phyloP scores from a whole-genome alignment of 78 protist species.

The Ministeria vibrans region DNA sequence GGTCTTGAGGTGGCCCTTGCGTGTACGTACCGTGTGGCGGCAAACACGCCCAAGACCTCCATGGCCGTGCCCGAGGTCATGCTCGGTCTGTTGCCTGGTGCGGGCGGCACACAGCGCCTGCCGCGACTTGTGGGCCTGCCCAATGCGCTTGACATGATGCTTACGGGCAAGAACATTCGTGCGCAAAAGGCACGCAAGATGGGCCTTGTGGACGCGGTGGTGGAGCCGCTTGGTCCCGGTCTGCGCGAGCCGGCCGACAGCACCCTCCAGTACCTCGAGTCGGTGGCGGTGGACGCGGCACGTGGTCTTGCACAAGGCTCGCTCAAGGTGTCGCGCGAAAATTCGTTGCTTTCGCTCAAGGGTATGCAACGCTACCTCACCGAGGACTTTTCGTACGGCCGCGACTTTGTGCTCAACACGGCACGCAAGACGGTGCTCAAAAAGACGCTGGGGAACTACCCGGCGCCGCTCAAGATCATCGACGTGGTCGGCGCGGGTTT shows the following conservation, averaged over 20 bases:
- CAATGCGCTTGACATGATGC: conserved; percentile 50
- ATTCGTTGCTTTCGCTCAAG: conserved; percentile 1
- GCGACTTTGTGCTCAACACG: conserved; percentile 22
- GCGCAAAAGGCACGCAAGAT: conserved; percentile 27
- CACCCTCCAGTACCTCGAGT: conserved; percentile 13
- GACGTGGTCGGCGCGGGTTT: not conserved
- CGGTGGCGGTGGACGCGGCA: conserved; percentile 24
- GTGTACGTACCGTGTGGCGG: conserved; percentile 71
- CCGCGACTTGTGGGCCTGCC: conserved; percentile 66
- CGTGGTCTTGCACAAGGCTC: conserved; percentile 4
- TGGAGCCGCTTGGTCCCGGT: conserved; percentile 15
- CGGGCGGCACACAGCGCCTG: conserved; percentile 90
- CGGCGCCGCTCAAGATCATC: conserved; percentile 53
- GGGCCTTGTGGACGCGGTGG: conserved; percentile 44
- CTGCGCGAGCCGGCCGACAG: not conserved
- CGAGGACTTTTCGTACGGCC: conserved; percentile 27
- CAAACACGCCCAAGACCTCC: conserved; percentile 20
- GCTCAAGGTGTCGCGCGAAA: conserved; percentile 24
- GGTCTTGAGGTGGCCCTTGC: conserved; percentile 86
- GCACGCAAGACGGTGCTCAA: conserved; percentile 30
- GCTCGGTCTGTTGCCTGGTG: conserved; percentile 88
- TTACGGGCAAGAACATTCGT: conserved; percentile 38
- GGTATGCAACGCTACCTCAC: conserved; percentile 1
- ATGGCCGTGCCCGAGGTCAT: conserved; percentile 58
- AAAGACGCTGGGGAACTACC: conserved; percentile 54